Conservation (phyloP, 176 grass and related monocot species). For the Panicum miliaceum region DNA sequence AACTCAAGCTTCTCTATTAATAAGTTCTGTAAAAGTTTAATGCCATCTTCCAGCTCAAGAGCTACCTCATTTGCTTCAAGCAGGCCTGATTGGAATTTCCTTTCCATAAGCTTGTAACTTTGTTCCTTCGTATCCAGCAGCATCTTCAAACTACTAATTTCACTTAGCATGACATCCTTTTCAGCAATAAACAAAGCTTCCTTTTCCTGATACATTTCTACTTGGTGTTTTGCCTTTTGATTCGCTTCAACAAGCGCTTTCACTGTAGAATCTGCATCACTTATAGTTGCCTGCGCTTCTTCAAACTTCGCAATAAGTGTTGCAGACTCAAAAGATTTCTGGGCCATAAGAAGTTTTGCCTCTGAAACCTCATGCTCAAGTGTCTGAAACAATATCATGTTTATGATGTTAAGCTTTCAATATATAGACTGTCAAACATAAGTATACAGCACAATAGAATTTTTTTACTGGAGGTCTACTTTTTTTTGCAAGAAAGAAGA, state of each 20-base stretch:
- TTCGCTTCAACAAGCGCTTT: conserved; percentile 76
- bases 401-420: background rate
- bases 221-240: conserved; percentile 65
- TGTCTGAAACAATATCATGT: conserved; percentile 51
- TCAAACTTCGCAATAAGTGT: conserved; percentile 73
- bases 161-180: conserved; percentile 54
- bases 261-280: conserved; percentile 73
- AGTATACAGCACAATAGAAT: background rate
- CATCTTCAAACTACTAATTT: conserved; percentile 58
- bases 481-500: background rate
- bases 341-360: conserved; percentile 59
- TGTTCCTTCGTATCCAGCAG: conserved; percentile 61
- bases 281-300: conserved; percentile 81
- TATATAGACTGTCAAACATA: background rate
- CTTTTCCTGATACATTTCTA: conserved; percentile 55
- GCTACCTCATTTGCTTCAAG: conserved; percentile 61
- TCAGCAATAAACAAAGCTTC: conserved; percentile 58
- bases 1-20: conserved; percentile 65
- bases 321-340: conserved; percentile 82
- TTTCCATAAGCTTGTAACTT: conserved; percentile 58
- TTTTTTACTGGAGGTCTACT: background rate
- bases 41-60: conserved; percentile 68
- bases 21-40: conserved; percentile 55
- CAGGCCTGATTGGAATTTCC: conserved; percentile 56
- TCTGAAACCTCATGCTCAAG: conserved; percentile 70